Base-by-base conservation (phyloP, 108 stramenopile genomes). In the Skeletonema menzelii region DNA sequence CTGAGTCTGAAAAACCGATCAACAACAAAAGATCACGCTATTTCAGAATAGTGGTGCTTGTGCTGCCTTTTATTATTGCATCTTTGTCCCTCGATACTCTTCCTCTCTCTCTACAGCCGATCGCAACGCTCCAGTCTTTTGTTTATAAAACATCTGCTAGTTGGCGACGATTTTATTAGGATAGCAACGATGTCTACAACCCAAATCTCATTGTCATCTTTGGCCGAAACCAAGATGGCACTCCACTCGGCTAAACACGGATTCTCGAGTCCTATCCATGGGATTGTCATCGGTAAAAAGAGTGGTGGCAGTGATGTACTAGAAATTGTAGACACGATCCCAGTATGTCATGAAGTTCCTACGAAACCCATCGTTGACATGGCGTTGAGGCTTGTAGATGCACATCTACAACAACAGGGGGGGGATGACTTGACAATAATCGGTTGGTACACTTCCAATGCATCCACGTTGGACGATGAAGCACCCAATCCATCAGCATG, bases 271-370 rank as follows among this genome's bases (percentile, higher is more conserved):
- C 73, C 71, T 8, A 80, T 87, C 28, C 89, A 93, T 59, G 92
- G 92, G 7, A 59, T 91, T 7, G 64, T 93, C 55, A 8, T 90
- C 10, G 92, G 92, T 1, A 65, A 62, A 8, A 47, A 32, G 30
- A 12, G 15, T 7, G 34, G 10, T 3, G 14, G 5, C n/a, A 17
- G 20, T 15, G 37, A 27, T 56, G 8, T 30, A 0, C 4, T 79
- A 17, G 5, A 57, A 27, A 72, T 89, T 22, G 47, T 63, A 11
- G 75, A 88, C 30, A 87, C 80, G 28, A 46, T 91, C 14, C 89
- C 92, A 4, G 76, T 93, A 10, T 90, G 88, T 71, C 92, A 90
- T 57, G 87, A 87, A 67, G 75, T 60, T n/a, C 92, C 92, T 0
- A 93, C 92, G 11, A 77, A 77, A 22, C 81, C 88, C 7, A 63